These are phyloP conservation scores for Picea glauca DNA, from an alignment of 75 land plant species.

Conservation along the genomic window DNA sequence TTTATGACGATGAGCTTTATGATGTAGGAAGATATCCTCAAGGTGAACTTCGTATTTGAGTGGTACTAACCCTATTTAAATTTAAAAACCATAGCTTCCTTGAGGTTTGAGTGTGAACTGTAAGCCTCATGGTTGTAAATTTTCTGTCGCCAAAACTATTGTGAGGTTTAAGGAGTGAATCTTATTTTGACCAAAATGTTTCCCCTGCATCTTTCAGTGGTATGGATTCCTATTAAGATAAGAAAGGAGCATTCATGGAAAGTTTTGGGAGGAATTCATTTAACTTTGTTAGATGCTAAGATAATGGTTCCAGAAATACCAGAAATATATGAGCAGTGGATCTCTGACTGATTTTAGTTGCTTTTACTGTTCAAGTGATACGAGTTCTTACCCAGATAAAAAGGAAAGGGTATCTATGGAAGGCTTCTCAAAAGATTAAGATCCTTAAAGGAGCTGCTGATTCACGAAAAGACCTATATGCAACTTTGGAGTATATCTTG, in stretches of 20 bases:
- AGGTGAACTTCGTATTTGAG: no score
- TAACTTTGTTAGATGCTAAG: background rate
- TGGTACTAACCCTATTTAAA: no score
- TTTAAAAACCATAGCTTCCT: no score
- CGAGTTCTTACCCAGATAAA: constrained; percentile 30
- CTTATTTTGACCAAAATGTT: no score
- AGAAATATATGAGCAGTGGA: background rate
- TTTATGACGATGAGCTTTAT: no score
- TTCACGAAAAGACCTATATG: constrained; percentile 39
- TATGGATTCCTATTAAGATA: background rate
- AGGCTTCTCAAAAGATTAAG: constrained; percentile 33
- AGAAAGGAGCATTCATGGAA: background rate
- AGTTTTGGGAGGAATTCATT: background rate
- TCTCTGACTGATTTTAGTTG: background rate
- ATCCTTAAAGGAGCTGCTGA: constrained; percentile 36
- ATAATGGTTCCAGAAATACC: background rate
- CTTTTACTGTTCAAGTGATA: constrained; percentile 16
- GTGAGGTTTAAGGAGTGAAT: no score
- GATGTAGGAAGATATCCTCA: no score
- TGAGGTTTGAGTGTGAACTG: no score
- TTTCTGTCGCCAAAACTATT: no score
- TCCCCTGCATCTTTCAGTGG: no score
- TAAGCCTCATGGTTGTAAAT: no score
- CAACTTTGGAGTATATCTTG: constrained; percentile 51
- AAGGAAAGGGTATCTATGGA: constrained; percentile 38